These are phyloP conservation scores for Hortaea sp. DNA, from an alignment of 2,329 filamentous ascomycete genomes.

Conservation along the genomic window DNA sequence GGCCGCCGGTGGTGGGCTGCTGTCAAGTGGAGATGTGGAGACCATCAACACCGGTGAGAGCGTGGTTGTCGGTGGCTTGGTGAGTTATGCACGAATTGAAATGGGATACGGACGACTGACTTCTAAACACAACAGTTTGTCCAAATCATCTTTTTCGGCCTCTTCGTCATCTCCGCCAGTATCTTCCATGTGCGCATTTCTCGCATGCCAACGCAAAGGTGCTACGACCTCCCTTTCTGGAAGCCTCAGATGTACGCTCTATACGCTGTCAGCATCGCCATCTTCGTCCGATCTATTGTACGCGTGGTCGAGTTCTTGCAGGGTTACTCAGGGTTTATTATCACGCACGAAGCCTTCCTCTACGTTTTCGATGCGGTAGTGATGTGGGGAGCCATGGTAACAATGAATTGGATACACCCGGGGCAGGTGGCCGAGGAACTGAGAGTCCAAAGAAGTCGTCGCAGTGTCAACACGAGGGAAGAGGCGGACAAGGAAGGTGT, in stretches of 20 bases:
- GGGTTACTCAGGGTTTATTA: conserved; percentile 35
- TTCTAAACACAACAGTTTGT: neutral
- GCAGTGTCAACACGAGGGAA: neutral
- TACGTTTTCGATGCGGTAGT: conserved; percentile 20
- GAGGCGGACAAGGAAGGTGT: neutral
- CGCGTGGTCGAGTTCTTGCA: conserved; percentile 40
- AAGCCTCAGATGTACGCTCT: conserved; percentile 32
- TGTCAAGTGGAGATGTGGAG: conserved; percentile 23
- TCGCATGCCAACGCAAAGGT: conserved; percentile 10
- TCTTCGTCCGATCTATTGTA: conserved; percentile 40
- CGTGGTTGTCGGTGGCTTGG: conserved; percentile 39
- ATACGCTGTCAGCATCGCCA: conserved; percentile 35
- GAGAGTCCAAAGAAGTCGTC: neutral
- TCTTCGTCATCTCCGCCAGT: conserved; percentile 32
- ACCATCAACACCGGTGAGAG: conserved; percentile 29
- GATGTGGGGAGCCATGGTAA: conserved; percentile 12
- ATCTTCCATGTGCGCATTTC: conserved; percentile 21
- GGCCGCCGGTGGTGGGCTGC: conserved; percentile 28
- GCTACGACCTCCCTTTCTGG: conserved; percentile 27
- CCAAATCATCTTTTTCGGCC: conserved; percentile 37
- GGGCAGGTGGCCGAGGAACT: conserved; percentile 9
- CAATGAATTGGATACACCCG: conserved; percentile 16
- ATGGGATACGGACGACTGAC: too few relatives aligned
- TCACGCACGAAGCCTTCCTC: conserved; percentile 25
- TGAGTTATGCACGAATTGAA: conserved; percentile 6